Conservation (phyloP, 2,329 filamentous ascomycete genomes). For the Sclerotinia nivalis region DNA sequence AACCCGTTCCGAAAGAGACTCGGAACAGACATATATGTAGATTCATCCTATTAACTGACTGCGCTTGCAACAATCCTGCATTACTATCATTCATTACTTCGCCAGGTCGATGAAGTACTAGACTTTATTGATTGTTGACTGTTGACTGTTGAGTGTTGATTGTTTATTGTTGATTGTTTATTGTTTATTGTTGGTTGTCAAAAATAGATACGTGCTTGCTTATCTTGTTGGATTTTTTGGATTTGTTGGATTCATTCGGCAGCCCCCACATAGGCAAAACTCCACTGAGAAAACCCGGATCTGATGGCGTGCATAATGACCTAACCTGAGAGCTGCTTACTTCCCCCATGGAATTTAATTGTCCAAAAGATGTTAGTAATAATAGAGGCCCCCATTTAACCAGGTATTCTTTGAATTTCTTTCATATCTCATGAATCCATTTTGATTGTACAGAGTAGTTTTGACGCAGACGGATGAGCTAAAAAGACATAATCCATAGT, state of each 20-base stretch:
- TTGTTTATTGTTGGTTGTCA: background rate
- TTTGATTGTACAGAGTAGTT: background rate
- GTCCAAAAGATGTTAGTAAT: background rate
- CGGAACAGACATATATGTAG: background rate
- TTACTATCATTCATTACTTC: background rate
- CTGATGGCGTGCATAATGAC: constrained; percentile 1
- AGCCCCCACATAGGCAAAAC: constrained; percentile 6
- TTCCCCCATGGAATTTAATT: background rate
- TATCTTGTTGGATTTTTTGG: background rate
- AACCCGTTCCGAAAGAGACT: constrained; percentile 1
- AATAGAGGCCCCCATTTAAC: background rate
- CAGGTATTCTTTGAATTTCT: background rate
- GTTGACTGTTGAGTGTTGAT: background rate
- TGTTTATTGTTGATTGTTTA: background rate
- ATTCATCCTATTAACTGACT: background rate
- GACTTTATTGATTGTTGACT: background rate
- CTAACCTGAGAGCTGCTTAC: background rate
- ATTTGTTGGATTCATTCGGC: background rate
- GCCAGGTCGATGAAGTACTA: no score
- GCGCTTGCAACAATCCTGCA: background rate
- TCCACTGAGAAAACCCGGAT: background rate
- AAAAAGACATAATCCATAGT: background rate
- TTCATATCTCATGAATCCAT: background rate
- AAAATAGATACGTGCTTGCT: background rate
- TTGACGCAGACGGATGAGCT: background rate